Percentiles rank a stretch among this genome's conserved stretches.
Evolutionary conservation across 805 yeast species (phyloP).

Genomic region (Candida andamanensis): DNA sequence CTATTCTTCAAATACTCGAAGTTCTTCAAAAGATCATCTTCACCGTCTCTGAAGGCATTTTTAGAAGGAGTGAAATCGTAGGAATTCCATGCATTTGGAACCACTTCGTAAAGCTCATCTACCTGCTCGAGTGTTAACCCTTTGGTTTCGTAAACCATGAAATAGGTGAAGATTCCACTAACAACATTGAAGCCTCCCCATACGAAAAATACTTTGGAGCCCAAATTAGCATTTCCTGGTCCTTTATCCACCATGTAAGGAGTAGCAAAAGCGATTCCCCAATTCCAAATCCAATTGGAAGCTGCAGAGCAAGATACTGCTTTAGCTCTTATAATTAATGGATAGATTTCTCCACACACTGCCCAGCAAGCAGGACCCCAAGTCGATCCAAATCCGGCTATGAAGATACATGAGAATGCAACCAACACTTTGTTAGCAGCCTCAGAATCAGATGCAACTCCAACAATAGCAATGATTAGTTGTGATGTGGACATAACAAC

Average conservation of each 20-base stretch:
- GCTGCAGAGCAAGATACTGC: conserved; percentile 36
- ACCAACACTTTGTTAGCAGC: conserved; percentile 29
- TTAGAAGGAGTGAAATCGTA: conserved; percentile 25
- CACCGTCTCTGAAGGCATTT: conserved; percentile 30
- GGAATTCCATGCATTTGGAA: conserved; percentile 31
- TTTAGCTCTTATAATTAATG: conserved; percentile 36
- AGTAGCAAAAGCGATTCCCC: conserved; percentile 38
- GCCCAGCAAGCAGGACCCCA: conserved; percentile 42
- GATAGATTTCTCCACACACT: conserved; percentile 32
- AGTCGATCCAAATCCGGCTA: conserved; percentile 36
- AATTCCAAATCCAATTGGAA: conserved; percentile 40
- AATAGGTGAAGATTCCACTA: conserved; percentile 29
- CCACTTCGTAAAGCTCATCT: conserved; percentile 34
- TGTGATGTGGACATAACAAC: conserved; percentile 57
- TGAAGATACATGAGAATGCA: conserved; percentile 36
- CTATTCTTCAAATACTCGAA: no score
- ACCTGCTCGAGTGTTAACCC: conserved; percentile 39
- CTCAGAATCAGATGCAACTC: conserved; percentile 32
- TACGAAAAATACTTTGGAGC: conserved; percentile 37
- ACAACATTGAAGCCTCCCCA: conserved; percentile 39
- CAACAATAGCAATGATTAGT: conserved; percentile 41
- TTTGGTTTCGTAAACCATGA: conserved; percentile 35
- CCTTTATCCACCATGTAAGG: conserved; percentile 39
- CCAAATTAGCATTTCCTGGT: conserved; percentile 35
- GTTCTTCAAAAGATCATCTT: no score